Evolutionary conservation across 768 basidiomycete genomes (phyloP), one percentile per base, ranked within the genome.

Genomic region (Boletus sp.): DNA sequence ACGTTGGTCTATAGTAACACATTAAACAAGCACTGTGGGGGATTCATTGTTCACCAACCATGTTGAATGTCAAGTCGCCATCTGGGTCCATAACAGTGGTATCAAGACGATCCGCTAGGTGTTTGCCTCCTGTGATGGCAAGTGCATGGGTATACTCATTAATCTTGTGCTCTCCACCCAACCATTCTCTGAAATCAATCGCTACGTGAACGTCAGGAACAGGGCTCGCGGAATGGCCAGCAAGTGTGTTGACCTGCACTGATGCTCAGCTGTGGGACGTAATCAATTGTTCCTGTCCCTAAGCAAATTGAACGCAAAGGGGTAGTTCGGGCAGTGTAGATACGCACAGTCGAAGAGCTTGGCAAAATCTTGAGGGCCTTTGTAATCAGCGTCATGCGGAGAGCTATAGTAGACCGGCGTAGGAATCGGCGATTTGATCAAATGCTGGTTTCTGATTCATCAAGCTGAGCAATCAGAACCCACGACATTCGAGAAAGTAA

Each of bases 101-200:
- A 1, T 80, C 82, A 39, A 91, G 74, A 8, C 82, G 68, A 54
- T 81, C 73, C 1, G 84, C 83, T 8, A 92, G 72, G 10, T 66
- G 64, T 55, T 74, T 77, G 0, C 88, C 90, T 8, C 90, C 92
- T 41, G 78, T 66, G 3, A 87, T 55, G 4, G 90, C 92, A 7
- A 92, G 76, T 9, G 74, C 62, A 66, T 84, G 86, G 59, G 83
- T 89, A 66, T 93, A 92, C 8, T 72, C 71, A 58, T 80, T 82
- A 54, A 94, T 93, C 42, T 75, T 77, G 25, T 78, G 68, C 67
- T 94, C 91, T 7, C 92, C 90, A 1, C 92, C 91, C 2, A 92
- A 69, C 73, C 80, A 80, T 54, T 78, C 64, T 29, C 92, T 81
- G 72, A 93, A 93, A 30, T 84, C 79, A 5, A 92, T 66, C 0